phyloP scores from a whole-genome alignment of 2,329 filamentous ascomycete species.

The Aspergillus bombycis region DNA sequence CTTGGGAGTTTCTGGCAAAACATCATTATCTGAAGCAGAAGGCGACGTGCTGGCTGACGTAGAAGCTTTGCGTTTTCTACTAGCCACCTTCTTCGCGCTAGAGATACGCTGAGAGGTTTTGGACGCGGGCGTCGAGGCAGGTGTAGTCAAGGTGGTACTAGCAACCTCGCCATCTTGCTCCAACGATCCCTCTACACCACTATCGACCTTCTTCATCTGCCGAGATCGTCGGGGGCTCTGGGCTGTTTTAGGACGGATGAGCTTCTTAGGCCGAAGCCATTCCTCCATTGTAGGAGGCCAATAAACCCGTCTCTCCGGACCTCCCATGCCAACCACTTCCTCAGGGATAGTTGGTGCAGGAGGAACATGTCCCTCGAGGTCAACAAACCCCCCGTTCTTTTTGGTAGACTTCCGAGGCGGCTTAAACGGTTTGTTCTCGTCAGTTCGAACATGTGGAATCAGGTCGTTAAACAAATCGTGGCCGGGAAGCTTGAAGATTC shows the following conservation, averaged over 20 bases:
- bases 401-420: constrained; percentile 49
- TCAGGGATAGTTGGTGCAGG: constrained; percentile 57
- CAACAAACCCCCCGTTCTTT: constrained; percentile 44
- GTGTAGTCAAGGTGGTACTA: constrained; percentile 19
- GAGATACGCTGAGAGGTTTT: constrained; percentile 18
- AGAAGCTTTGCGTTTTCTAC: constrained; percentile 36
- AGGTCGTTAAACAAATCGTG: constrained; percentile 76
- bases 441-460: constrained; percentile 73
- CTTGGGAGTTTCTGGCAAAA: constrained; percentile 12
- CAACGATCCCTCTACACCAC: constrained; percentile 8
- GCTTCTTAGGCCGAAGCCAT: constrained; percentile 82
- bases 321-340: constrained; percentile 83
- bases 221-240: constrained; percentile 24
- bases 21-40: constrained; percentile 31
- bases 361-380: constrained; percentile 49
- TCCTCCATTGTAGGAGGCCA: constrained; percentile 91
- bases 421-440: constrained; percentile 69
- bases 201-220: constrained; percentile 20
- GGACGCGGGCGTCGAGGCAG: constrained; percentile 11
- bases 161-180: constrained; percentile 10
- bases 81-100: constrained; percentile 22
- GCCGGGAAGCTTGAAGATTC: constrained; percentile 80
- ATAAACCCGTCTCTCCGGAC: constrained; percentile 77
- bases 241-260: constrained; percentile 27
- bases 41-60: constrained; percentile 26